Base-by-base conservation (phyloP, 2,329 filamentous ascomycete species). In the Pleoardoris graminearum region DNA sequence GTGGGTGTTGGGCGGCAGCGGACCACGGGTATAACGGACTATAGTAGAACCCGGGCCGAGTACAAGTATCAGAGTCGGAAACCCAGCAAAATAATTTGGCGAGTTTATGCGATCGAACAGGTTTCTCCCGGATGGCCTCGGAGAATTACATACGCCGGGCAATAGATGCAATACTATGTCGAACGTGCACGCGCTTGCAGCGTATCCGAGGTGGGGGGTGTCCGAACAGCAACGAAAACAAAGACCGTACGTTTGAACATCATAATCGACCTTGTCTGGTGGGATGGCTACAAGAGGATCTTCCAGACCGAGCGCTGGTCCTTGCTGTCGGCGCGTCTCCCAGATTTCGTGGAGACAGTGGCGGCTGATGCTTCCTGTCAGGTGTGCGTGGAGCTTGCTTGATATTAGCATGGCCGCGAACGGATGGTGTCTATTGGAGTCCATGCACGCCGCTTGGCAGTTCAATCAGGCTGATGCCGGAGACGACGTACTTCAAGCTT, bases 291-390 rank as follows among this genome's bases (percentile, higher is more conserved):
- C 61, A 14, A 89, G 72, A 1, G 90, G 90, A 63, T 94, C 89
- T 44, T 85, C 78, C 1, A 92, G 75, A 8, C 78, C 68, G 2
- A 85, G 81, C 19, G 77, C 67, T 4, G 79, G 76, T 7, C 80
- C 73, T 17, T 68, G 63, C 3, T 75, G 74, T 53, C 81, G 83
- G 68, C 86, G 89, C 49, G 71, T 70, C 42, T 76, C 62, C 89
- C 90, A 94, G 67, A 93, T 85, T 32, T 89, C 82, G 66, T 91
- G 88, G 1, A 94, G 82, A 55, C 84, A 86, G 63, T 84, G 76
- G 27, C 87, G 83, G 66, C 83, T 87, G 69, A 94, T 90, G 70
- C 87, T 91, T 48, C 90, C 89, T 35, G 85, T 89, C 38, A 94
- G 80, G 72, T 94, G 89, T 56, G 90, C 89, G 65, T 94, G 90